Conservation (phyloP, 371 early-diverging fungal species). For the Rhizopus stolonifer region DNA sequence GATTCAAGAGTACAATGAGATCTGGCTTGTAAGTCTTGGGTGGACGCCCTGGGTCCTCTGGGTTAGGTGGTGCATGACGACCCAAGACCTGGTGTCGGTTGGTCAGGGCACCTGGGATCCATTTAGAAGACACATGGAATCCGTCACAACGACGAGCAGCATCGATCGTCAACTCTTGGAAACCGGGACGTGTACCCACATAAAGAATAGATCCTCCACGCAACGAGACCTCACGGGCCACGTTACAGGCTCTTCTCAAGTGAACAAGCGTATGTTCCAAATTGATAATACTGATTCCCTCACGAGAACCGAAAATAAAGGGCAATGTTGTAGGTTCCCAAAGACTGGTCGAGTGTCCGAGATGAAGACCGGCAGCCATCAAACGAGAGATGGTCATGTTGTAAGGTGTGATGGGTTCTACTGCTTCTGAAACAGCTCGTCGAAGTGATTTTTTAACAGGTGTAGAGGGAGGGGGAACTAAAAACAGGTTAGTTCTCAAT, state of each 20-base stretch:
- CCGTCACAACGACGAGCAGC: conserved; percentile 80
- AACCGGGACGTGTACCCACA: conserved; percentile 78
- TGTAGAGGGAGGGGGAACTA: conserved; percentile 20
- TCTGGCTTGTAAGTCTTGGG: conserved; percentile 80
- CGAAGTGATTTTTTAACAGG: conserved; percentile 35
- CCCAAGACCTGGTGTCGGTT: conserved; percentile 79
- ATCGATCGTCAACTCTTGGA: conserved; percentile 69
- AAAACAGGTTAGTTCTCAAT: too few relatives aligned
- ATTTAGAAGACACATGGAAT: conserved; percentile 79
- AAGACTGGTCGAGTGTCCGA: conserved; percentile 80
- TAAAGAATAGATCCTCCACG: conserved; percentile 88
- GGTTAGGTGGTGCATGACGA: conserved; percentile 57
- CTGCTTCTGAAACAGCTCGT: conserved; percentile 29
- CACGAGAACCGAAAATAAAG: conserved; percentile 87
- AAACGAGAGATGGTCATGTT: conserved; percentile 70
- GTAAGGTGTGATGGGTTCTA: conserved; percentile 39
- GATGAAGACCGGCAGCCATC: conserved; percentile 86
- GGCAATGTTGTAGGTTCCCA: conserved; percentile 87
- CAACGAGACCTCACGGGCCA: conserved; percentile 73
- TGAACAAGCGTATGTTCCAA: conserved; percentile 90
- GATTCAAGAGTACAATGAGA: conserved; percentile 84
- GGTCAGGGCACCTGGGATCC: conserved; percentile 91
- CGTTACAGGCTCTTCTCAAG: conserved; percentile 80
- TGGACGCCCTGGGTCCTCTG: conserved; percentile 53
- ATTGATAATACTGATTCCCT: conserved; percentile 93